Base-by-base conservation (phyloP, 352 stramenopile genomes). In the Pythium oligandrum region DNA sequence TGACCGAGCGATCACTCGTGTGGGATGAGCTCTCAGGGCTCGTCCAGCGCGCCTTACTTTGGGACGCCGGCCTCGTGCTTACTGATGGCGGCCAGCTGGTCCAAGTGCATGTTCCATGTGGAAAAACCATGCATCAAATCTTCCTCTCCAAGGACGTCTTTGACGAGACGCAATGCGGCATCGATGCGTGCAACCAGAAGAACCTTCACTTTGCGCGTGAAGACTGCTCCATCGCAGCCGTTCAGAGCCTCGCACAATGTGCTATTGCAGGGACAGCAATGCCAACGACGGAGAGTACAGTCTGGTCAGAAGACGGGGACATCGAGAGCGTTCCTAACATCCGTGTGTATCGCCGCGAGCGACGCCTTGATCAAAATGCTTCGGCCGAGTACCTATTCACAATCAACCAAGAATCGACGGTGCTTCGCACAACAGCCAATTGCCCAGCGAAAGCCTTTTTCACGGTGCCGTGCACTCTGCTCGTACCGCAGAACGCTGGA, bases 41-140 rank as follows among this genome's bases (percentile, higher is more conserved):
- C 11, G 49, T 84, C 4, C 73, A 86, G 55, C 73, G 75, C 36
- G 75, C 75, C 26, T 42, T 86, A 44, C 53, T 86, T 36, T 86
- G 73, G 73, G 75, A 86, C 45, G 46, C 52, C 2, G 75, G 75
- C 0, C 60, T 84, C 3, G 63, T 86, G 9, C 58, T 73, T 55
- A 70, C 71, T 2, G 63, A 49, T 33, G 53, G 58, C 9, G 67
- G 62, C 4, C 44, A 55, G 10, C 57, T 82, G 5, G 57, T 81
- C 6, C 75, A 86, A 43, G 62, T 86, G 30, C 63, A 73, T 36
- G 63, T 72, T n/a, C 64, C 63, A 30, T 84, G 73, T 44, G 69
- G 67, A 35, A 74, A 76, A 34, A 44, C 65, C 40, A 84, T 84
- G 75, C 54, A 38, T 40, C 59, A 68, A 31, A 50, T 73, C 44